Percentiles rank a stretch among this genome's conserved stretches.
Conservation (phyloP, 2,329 filamentous ascomycete genomes). For the Escovopsis sp. region DNA sequence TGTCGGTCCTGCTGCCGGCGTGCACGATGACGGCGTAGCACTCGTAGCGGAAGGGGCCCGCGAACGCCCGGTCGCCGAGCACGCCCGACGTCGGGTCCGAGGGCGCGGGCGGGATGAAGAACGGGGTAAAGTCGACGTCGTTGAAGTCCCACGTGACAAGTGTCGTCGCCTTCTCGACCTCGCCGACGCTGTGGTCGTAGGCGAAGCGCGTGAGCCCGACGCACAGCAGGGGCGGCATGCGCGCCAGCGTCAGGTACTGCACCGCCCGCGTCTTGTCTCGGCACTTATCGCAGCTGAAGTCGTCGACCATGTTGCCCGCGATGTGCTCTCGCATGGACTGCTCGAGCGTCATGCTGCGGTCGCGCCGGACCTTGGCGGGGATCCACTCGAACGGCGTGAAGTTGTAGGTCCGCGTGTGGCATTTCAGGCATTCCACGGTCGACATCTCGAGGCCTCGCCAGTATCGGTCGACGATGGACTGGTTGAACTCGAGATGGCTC, state of each 20-base stretch:
- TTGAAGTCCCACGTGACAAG: slow-evolving; percentile 65
- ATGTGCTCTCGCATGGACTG: slow-evolving; percentile 59
- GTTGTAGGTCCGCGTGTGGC: slow-evolving; percentile 33
- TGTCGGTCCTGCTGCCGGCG: slow-evolving; percentile 48
- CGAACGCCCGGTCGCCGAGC: slow-evolving; percentile 26
- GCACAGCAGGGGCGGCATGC: slow-evolving; percentile 66
- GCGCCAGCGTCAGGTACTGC: slow-evolving; percentile 59
- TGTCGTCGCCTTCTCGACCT: slow-evolving; percentile 50
- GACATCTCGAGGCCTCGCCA: slow-evolving; percentile 67
- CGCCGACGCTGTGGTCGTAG: slow-evolving; percentile 16
- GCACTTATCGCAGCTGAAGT: slow-evolving; percentile 64
- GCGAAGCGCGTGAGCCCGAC: slow-evolving; percentile 54
- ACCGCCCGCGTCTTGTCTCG: slow-evolving; percentile 50
- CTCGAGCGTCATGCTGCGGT: slow-evolving; percentile 26
- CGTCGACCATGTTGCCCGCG: slow-evolving; percentile 49
- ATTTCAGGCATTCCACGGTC: slow-evolving; percentile 51
- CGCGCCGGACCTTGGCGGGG: slow-evolving; percentile 24
- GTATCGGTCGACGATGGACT: slow-evolving; percentile 63
- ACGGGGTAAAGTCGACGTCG: slow-evolving; percentile 41
- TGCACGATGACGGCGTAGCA: slow-evolving; percentile 78
- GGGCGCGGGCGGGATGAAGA: slow-evolving; percentile 17
- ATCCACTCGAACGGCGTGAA: slow-evolving; percentile 40
- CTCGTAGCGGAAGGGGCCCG: slow-evolving; percentile 58
- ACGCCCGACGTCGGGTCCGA: slow-evolving; percentile 13
- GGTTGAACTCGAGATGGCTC: slow-evolving; percentile 52